These are phyloP conservation scores for Barnettozyma sp. DNA, from an alignment of 805 yeast species.

Conservation along the genomic window DNA sequence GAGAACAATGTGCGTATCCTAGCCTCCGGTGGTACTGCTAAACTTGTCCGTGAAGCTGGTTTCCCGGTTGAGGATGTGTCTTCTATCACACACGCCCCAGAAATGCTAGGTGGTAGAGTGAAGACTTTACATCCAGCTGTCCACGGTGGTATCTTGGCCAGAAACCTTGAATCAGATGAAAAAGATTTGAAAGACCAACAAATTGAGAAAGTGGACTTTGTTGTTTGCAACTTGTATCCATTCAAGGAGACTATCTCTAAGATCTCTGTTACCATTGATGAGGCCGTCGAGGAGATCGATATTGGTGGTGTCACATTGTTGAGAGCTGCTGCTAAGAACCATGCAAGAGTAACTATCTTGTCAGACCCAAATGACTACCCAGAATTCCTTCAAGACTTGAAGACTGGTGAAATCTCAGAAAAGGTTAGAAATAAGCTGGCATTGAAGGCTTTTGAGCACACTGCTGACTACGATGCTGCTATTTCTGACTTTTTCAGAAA, in stretches of 20 bases:
- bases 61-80: constrained; percentile 97
- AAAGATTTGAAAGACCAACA: constrained; percentile 81
- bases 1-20: constrained; percentile 84
- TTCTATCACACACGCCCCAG: constrained; percentile 95
- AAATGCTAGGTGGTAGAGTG: constrained; percentile 97
- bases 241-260: constrained; percentile 96
- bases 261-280: constrained; percentile 90
- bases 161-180: constrained; percentile 88
- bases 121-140: constrained; percentile 98
- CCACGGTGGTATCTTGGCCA: constrained; percentile 94
- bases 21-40: constrained; percentile 98
- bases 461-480: constrained; percentile 95
- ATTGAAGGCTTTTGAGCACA: constrained; percentile 94
- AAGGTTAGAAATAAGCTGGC: constrained; percentile 80
- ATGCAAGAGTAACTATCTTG: constrained; percentile 88
- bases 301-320: constrained; percentile 96
- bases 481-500: constrained; percentile 97
- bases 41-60: constrained; percentile 91
- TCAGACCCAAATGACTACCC: constrained; percentile 95
- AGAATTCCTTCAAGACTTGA: constrained; percentile 72
- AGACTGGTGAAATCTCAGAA: constrained; percentile 58
- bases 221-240: constrained; percentile 96
- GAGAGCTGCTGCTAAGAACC: constrained; percentile 99
- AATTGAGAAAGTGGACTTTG: constrained; percentile 93
- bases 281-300: constrained; percentile 98